Percentiles rank a stretch among this genome's conserved stretches.
These are phyloP conservation scores for Exophiala sideris DNA, from an alignment of 2,329 filamentous ascomycete species.

Conservation along the genomic window DNA sequence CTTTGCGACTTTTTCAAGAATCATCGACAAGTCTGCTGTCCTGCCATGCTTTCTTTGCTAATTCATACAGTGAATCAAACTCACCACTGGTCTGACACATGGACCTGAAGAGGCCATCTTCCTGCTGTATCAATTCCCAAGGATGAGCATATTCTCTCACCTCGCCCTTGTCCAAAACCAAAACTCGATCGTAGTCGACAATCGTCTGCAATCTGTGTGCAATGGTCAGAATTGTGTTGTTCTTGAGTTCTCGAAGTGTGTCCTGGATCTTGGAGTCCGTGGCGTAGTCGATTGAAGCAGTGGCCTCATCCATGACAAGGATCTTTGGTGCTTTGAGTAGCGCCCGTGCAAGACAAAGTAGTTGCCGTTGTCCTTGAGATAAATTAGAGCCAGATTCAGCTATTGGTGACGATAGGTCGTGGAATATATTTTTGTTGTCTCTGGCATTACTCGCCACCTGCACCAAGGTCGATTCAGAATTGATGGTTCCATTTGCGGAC, in stretches of 20 bases:
- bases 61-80: constrained; percentile 54
- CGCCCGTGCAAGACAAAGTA: constrained; percentile 87
- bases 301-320: constrained; percentile 98
- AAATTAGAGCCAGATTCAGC: constrained; percentile 90
- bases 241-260: constrained; percentile 84
- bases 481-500: constrained; percentile 24
- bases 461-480: constrained; percentile 24
- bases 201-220: constrained; percentile 95
- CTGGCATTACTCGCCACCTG: constrained; percentile 33
- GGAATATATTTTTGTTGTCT: constrained; percentile 89
- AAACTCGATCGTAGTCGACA: constrained; percentile 95
- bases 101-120: constrained; percentile 62
- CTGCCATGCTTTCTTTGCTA: constrained; percentile 51
- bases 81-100: constrained; percentile 70
- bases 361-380: constrained; percentile 91
- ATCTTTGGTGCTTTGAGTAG: constrained; percentile 89
- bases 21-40: constrained; percentile 48
- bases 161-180: constrained; percentile 84
- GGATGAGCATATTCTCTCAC: constrained; percentile 92
- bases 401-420: constrained; percentile 77
- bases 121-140: constrained; percentile 70
- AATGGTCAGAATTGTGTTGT: constrained; percentile 91
- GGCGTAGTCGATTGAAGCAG: constrained; percentile 92
- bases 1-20: constrained; percentile 8
- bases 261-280: constrained; percentile 96